Evolutionary conservation across 108 stramenopile genomes (phyloP), one percentile per base, ranked within the genome.

Genomic region (Skeletonema potamos): DNA sequence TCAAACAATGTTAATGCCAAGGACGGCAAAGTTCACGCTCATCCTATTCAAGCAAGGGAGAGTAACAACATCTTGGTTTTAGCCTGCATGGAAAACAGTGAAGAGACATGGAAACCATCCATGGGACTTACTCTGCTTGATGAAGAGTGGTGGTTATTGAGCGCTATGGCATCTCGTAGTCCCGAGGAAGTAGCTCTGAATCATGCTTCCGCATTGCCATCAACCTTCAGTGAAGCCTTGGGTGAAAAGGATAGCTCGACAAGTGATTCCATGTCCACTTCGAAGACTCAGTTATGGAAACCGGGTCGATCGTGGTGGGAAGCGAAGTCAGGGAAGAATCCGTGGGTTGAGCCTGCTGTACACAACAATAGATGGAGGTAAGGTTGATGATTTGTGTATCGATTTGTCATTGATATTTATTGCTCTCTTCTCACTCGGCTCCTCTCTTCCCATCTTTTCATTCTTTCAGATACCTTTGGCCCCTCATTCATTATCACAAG

Each of bases 401-500:
- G 46, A 48, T 39, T 37, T 70, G 17, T 13, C 30, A 20, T 5
- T 33, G 13, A 8, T 5, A 30, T 10, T 15, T n/a, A 1, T 4
- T 29, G 33, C 34, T 10, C 33, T 34, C n/a, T 20, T 59, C 58
- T 58, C 5, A 32, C 58, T n/a, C 32, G 24, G 22, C 41, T 26
- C 44, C 17, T 67, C 27, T 48, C 51, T 54, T 56, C 17, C 55
- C n/a, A 32, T 29, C 27, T 7, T 33, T 44, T 41, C 33, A 43
- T 20, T 66, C 74, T 4, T 69, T 22, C 36, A 94, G 93, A 71
- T 94, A 92, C 59, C 78, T 95, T 18, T 95, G 94, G 94, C 94
- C 94, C 22, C 85, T 95, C 13, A 95, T 95, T 68, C 91, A 95
- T 66, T 95, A 95, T 59, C 94, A 95, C 83, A 95, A 95, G 80